Evolutionary conservation across 225 moss, liverwort and hornwort species (phyloP).

Genomic region (Anthoceros angustus): DNA sequence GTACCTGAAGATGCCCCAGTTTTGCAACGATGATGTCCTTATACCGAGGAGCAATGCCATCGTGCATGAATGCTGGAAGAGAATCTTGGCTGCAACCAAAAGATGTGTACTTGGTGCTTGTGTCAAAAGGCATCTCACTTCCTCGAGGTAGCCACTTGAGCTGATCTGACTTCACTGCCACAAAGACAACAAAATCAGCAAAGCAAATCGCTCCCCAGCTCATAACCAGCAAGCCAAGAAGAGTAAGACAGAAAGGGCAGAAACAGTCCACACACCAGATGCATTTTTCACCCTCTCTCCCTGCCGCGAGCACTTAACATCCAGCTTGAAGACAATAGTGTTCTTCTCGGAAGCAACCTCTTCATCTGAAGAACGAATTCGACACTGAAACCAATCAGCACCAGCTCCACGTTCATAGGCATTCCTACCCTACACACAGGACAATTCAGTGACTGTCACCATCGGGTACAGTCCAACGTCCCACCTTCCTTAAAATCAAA

Average conservation of each 20-base stretch:
- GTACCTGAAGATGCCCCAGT: slow-evolving; percentile 93
- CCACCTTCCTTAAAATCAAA: slow-evolving; percentile 78
- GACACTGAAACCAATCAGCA: neutral
- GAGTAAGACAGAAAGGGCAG: neutral
- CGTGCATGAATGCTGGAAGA: slow-evolving; percentile 31
- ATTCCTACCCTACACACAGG: too few relatives aligned
- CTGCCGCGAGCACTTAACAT: slow-evolving; percentile 76
- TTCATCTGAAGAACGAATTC: slow-evolving; percentile 35
- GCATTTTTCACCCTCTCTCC: slow-evolving; percentile 57
- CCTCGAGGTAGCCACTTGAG: slow-evolving; percentile 3
- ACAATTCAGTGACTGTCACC: too few relatives aligned
- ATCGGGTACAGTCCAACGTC: neutral
- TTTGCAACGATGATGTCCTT: slow-evolving; percentile 81
- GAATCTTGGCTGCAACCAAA: slow-evolving; percentile 61
- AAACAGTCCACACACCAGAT: slow-evolving; percentile 31
- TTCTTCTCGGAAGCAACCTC: slow-evolving; percentile 92
- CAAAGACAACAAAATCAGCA: neutral
- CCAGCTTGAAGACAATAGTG: slow-evolving; percentile 83
- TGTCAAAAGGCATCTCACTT: slow-evolving; percentile 4
- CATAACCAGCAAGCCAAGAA: too few relatives aligned
- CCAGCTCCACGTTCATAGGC: too few relatives aligned
- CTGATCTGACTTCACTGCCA: slow-evolving; percentile 1
- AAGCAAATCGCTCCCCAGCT: neutral
- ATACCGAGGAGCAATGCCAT: slow-evolving; percentile 57
- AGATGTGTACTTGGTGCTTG: neutral